Evolutionary conservation across 441 rosid species (phyloP), one percentile per base, ranked within the genome.

Genomic region (Populus trichocarpa): DNA sequence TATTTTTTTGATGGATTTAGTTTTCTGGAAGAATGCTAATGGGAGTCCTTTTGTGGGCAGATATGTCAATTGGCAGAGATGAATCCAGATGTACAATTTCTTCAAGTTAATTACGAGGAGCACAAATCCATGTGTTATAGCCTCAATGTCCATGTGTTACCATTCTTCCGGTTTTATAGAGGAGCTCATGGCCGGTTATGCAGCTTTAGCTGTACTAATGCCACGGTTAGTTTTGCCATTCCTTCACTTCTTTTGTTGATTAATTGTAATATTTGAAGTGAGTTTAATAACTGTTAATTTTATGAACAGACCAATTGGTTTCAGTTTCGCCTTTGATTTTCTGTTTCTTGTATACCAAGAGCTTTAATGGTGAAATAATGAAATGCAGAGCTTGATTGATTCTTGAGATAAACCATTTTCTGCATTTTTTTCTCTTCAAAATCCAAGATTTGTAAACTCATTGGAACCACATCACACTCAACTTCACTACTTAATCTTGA

Each of bases 151-250:
- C 98, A 95, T 69, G 98, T 93, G 36, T 86, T 95, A 32, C 98
- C 98, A 4, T 93, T 95, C 85, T 95, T 95, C 74, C 84, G 98
- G 40, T 90, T 93, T 79, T 93, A 93, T 77, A 74, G 97, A 40
- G 97, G 98, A 20, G 89, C 97, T 79, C 92, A 90, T 8, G 99
- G 99, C 72, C 96, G 96, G 68, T 32, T 95, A 36, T 93, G 98
- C 82, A 93, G 97, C 86, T 95, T 93, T 83, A 95, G 98, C 88
- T 95, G 97, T 77, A 93, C 99, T 40, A 92, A 92, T 86, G 98
- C 99, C 74, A 95, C 99, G 90, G 99, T 92, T 78, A 65, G 90
- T 87, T 69, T 74, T 50, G 42, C 26, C 70, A 6, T 61, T 26
- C 50, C 23, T 25, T 22, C 35, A 18, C 16, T 71, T 25, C 84